A percentile compares a stretch with the other conserved stretches of the same genome.
Conservation (phyloP, 2,329 filamentous ascomycete species). For the Aspergillus glaucus region DNA sequence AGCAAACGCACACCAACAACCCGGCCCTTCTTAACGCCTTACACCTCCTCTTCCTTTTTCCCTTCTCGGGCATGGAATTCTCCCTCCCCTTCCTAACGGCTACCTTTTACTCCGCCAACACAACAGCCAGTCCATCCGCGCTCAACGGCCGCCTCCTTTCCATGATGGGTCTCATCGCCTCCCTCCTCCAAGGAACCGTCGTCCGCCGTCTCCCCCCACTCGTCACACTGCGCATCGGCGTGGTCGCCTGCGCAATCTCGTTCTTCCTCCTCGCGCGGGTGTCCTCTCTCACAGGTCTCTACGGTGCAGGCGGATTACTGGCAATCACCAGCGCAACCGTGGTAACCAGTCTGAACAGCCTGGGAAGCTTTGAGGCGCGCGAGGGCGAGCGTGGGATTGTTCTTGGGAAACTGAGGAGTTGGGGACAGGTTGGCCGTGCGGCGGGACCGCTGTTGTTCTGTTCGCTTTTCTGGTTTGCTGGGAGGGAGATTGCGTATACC, state of each 20-base stretch:
- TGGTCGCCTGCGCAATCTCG: slow-evolving; percentile 67
- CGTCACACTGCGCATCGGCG: slow-evolving; percentile 69
- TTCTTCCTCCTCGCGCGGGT: slow-evolving; percentile 74
- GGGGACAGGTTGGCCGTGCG: slow-evolving; percentile 80
- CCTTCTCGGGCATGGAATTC: slow-evolving; percentile 98
- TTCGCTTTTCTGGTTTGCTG: slow-evolving; percentile 97
- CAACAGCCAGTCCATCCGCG: slow-evolving; percentile 48
- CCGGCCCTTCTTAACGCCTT: slow-evolving; percentile 74
- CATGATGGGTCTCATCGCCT: slow-evolving; percentile 84
- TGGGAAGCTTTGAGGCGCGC: slow-evolving; percentile 82
- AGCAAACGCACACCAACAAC: slow-evolving; percentile 64
- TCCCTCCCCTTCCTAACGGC: slow-evolving; percentile 96
- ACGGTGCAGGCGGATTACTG: slow-evolving; percentile 73
- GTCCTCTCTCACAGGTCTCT: slow-evolving; percentile 62
- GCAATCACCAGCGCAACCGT: slow-evolving; percentile 91
- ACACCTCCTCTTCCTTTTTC: slow-evolving; percentile 87
- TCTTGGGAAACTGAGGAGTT: slow-evolving; percentile 71
- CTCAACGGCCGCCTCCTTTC: slow-evolving; percentile 82
- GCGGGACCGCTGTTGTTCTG: slow-evolving; percentile 87
- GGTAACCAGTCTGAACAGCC: slow-evolving; percentile 84
- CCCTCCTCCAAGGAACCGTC: slow-evolving; percentile 86
- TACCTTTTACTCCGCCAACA: slow-evolving; percentile 69
- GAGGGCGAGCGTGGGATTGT: slow-evolving; percentile 78
- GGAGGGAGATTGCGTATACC: slow-evolving; percentile 75
- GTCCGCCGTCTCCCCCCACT: slow-evolving; percentile 79